Base-by-base conservation (phyloP, 2,329 filamentous ascomycete species). In the Phialophora verrucosa region DNA sequence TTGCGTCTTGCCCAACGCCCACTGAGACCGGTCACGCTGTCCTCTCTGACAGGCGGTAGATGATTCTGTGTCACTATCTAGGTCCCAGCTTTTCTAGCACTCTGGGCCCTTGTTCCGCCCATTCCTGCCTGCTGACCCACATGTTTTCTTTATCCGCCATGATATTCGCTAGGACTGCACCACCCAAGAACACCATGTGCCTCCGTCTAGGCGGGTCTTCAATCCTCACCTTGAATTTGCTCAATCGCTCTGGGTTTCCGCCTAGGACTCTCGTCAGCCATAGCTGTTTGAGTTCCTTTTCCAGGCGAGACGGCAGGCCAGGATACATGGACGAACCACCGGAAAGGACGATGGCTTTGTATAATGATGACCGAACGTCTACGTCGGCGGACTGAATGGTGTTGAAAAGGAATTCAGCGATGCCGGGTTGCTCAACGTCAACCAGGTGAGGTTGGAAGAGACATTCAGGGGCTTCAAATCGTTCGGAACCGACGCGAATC, bases 291-390 rank as follows among this genome's bases (percentile, higher is more conserved):
- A 99, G 83, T 81, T 99, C 95, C 86, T 99, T 99, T 83, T 99
- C 95, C 80, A 99, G 82, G 70, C 95, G 87, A 68, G 92, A 97
- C 4, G 95, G 95, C 72, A 99, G 85, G 67, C 95, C 95, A 0
- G 95, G 95, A 80, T 99, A 99, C 95, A 99, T 99, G 88, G 92
- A 96, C 84, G 91, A 96, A 73, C 95, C 95, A 72, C 95, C 95
- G 50, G 93, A 97, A 62, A 99, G 86, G 67, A 99, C 95, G 74
- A 99, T 94, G 12, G 95, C 95, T 84, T 97, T 97, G 87, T 95
- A 99, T 67, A 99, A 84, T 69, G 92, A 96, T 60, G 91, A 90
- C 70, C 95, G 90, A 53, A 99, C 93, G 77, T 99, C 95, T 62
- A 99, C 93, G 74, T 98, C 95, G 68, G 95, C 93, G 7, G 91